These are phyloP conservation scores for Nephelium lappaceum DNA, from an alignment of 345 rosid species.

Conservation along the genomic window DNA sequence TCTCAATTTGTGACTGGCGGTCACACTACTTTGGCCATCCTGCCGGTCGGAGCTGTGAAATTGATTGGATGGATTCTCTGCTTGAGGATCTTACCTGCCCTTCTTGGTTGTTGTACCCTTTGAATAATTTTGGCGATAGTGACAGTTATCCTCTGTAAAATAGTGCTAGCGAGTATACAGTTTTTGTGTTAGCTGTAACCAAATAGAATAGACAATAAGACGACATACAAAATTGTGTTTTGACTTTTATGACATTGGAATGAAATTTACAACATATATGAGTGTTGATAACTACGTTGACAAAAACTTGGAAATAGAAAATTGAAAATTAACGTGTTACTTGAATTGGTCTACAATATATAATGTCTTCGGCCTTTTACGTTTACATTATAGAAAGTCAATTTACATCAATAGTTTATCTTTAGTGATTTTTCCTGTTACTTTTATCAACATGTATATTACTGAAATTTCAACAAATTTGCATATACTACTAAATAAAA, in stretches of 20 bases:
- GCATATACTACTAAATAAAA: no score
- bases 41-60: not conserved
- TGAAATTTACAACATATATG: no score
- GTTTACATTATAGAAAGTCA: no score
- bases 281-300: no score
- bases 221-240: not conserved
- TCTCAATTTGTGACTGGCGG: not conserved
- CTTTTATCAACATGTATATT: no score
- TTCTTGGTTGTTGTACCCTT: not conserved
- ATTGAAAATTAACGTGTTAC: not conserved
- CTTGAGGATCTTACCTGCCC: not conserved
- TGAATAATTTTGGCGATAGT: not conserved
- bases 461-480: no score
- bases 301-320: no score
- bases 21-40: not conserved
- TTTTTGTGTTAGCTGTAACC: not conserved
- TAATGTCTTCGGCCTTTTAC: no score
- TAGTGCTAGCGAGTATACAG: no score
- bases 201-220: not conserved
- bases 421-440: no score
- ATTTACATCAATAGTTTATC: no score
- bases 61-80: not conserved
- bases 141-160: not conserved
- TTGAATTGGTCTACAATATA: not conserved
- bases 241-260: not conserved